A percentile compares a stretch with the other conserved stretches of the same genome.
Evolutionary conservation across 2,329 filamentous ascomycete species (phyloP).

Genomic region (Thermothelomyces thermophilus): DNA sequence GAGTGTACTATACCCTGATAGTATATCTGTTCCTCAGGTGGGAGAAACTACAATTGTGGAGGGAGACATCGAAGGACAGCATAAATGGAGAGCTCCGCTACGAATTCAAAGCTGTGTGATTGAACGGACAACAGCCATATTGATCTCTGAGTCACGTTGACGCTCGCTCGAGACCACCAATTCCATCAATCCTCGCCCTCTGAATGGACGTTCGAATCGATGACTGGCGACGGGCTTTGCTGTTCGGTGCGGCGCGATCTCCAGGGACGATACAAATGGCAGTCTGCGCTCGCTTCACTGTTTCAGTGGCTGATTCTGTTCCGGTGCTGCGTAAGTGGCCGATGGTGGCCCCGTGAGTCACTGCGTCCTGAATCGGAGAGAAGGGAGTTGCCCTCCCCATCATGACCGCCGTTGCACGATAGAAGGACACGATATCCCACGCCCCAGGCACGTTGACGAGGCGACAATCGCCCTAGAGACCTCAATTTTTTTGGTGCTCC

Average conservation of each 20-base stretch:
- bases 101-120: background rate
- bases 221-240: background rate
- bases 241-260: background rate
- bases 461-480: slow-evolving; percentile 9
- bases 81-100: no score
- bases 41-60: no score
- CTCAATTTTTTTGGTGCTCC: slow-evolving; percentile 21
- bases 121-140: background rate
- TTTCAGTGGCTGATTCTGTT: background rate
- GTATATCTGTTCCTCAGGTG: no score
- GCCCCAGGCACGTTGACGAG: slow-evolving; percentile 2
- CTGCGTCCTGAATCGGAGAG: slow-evolving; percentile 16
- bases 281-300: slow-evolving; percentile 2
- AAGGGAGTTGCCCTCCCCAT: background rate
- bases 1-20: no score
- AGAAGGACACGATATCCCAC: slow-evolving; percentile 18
- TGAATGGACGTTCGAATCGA: background rate
- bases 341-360: background rate
- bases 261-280: background rate
- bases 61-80: no score
- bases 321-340: background rate
- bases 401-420: slow-evolving; percentile 12
- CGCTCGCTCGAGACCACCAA: background rate
- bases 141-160: background rate
- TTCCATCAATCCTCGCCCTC: background rate